A percentile compares a stretch with the other conserved stretches of the same genome.
These are phyloP conservation scores for Hanseniaspora nectarophila DNA, from an alignment of 805 yeast species.

Conservation along the genomic window DNA sequence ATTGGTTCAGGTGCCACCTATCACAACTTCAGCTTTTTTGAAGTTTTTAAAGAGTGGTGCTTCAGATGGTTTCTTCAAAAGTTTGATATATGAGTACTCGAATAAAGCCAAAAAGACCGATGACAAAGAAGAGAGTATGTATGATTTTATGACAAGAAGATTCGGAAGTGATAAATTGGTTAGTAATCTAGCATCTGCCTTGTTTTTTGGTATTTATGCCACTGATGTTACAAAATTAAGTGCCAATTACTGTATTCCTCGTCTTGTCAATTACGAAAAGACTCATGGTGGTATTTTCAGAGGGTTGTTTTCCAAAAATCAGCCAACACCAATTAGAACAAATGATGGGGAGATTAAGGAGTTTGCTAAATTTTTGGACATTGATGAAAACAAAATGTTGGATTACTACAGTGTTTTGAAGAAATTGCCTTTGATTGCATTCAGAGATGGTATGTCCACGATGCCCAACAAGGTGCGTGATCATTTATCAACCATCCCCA, in stretches of 20 bases:
- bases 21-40: slow-evolving; percentile 28
- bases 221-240: slow-evolving; percentile 64
- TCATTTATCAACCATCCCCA: slow-evolving; percentile 30
- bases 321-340: slow-evolving; percentile 18
- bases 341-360: slow-evolving; percentile 1
- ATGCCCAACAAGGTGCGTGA: slow-evolving; percentile 37
- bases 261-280: slow-evolving; percentile 45
- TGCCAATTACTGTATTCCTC: slow-evolving; percentile 47
- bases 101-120: slow-evolving; percentile 20
- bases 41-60: slow-evolving; percentile 34
- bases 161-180: slow-evolving; percentile 43
- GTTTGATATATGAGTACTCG: slow-evolving; percentile 44
- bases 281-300: slow-evolving; percentile 47
- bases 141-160: slow-evolving; percentile 52
- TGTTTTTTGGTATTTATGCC: slow-evolving; percentile 82
- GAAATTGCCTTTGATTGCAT: slow-evolving; percentile 49
- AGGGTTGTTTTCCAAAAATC: slow-evolving; percentile 31
- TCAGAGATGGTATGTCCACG: slow-evolving; percentile 45
- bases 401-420: slow-evolving; percentile 32
- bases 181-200: slow-evolving; percentile 60
- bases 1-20: slow-evolving; percentile 43
- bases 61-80: slow-evolving; percentile 34
- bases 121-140: slow-evolving; percentile 46
- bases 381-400: slow-evolving; percentile 25
- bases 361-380: background rate